Evolutionary conservation across 2,329 filamentous ascomycete species (phyloP).

Genomic region (Pseudonectria foliicola): DNA sequence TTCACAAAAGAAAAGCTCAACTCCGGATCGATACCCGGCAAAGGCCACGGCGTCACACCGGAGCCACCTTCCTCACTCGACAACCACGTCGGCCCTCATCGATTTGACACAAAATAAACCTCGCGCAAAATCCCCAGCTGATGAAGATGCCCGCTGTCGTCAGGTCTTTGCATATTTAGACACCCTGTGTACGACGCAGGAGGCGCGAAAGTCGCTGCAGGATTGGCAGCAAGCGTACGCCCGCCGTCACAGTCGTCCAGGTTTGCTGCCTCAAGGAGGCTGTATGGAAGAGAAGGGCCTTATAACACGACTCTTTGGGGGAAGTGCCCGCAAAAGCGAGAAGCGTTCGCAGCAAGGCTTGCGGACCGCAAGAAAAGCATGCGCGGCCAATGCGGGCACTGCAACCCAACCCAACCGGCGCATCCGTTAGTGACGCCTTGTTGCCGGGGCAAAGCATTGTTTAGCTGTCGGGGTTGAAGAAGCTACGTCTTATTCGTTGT

Average conservation of each 20-base stretch:
- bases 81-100: constrained; percentile 27
- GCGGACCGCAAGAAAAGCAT: constrained; percentile 7
- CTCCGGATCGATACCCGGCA: constrained; percentile 6
- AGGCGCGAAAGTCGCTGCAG: constrained; percentile 40
- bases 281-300: constrained; percentile 24
- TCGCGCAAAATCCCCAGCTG: constrained; percentile 5
- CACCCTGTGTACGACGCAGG: constrained; percentile 37
- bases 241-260: constrained; percentile 28
- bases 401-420: no score
- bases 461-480: no score
- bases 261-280: constrained; percentile 33
- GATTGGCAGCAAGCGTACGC: constrained; percentile 45
- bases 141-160: constrained; percentile 36
- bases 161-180: constrained; percentile 42
- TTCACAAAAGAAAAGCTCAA: constrained; percentile 10
- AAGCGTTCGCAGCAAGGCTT: constrained; percentile 15
- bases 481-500: no score
- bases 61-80: constrained; percentile 25
- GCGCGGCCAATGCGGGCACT: not conserved
- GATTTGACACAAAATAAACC: constrained; percentile 12
- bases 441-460: no score
- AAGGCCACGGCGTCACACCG: constrained; percentile 6
- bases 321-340: constrained; percentile 11
- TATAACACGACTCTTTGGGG: constrained; percentile 23
- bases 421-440: no score